phyloP scores from a whole-genome alignment of 2,329 filamentous ascomycete species.

The Onygenales sp. region DNA sequence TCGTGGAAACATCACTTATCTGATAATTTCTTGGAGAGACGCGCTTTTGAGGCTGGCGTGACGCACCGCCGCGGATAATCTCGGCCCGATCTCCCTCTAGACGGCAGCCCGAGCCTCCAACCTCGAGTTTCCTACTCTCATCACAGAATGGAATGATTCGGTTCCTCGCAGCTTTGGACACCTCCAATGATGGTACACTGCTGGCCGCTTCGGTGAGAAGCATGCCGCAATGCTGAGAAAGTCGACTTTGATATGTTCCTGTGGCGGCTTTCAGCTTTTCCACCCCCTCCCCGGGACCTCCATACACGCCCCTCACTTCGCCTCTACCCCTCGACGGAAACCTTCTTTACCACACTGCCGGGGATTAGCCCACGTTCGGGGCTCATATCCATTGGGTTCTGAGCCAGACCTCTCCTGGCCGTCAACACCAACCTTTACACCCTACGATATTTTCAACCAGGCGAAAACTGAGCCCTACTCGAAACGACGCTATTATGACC shows the following conservation, averaged over 20 bases:
- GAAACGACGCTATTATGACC: slow-evolving; percentile 75
- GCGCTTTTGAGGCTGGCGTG: not conserved
- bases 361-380: slow-evolving; percentile 27
- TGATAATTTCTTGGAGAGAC: not conserved
- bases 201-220: slow-evolving; percentile 15
- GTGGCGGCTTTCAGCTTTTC: slow-evolving; percentile 28
- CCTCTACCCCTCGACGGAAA: slow-evolving; percentile 9
- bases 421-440: slow-evolving; percentile 47
- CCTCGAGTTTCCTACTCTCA: not conserved
- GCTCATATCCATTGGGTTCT: slow-evolving; percentile 17
- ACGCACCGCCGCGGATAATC: not conserved
- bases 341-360: slow-evolving; percentile 16
- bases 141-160: not conserved
- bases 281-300: slow-evolving; percentile 19
- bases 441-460: slow-evolving; percentile 77
- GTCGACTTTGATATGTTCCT: slow-evolving; percentile 28
- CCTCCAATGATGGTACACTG: not conserved
- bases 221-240: slow-evolving; percentile 41
- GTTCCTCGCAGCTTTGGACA: not conserved
- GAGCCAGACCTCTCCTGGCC: slow-evolving; percentile 31
- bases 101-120: not conserved
- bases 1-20: not conserved
- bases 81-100: not conserved
- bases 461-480: slow-evolving; percentile 59
- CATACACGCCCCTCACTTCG: slow-evolving; percentile 4